Conservation (phyloP, 495 filamentous ascomycete genomes). For the Podospora appendiculata region DNA sequence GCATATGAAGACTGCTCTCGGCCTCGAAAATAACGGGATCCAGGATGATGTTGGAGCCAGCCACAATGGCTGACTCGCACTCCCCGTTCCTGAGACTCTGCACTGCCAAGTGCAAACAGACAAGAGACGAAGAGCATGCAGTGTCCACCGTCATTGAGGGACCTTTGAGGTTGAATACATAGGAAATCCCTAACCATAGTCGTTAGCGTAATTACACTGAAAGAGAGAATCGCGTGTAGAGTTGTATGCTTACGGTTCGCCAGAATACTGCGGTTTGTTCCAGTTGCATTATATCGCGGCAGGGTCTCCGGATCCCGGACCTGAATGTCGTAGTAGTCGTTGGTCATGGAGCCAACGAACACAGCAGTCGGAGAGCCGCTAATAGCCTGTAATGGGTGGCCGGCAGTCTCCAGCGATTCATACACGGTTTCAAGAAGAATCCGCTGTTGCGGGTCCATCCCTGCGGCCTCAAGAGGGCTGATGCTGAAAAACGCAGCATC, state of each 20-base stretch:
- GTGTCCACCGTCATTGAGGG: constrained; percentile 39
- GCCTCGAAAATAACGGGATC: constrained; percentile 28
- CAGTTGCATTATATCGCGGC: constrained; percentile 21
- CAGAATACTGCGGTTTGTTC: constrained; percentile 20
- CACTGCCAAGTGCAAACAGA: constrained; percentile 44
- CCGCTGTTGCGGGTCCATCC: constrained; percentile 17
- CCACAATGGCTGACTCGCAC: constrained; percentile 33
- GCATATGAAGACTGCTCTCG: constrained; percentile 26
- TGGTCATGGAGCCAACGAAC: constrained; percentile 60
- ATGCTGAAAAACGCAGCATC: constrained; percentile 47
- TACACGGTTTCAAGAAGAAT: constrained; percentile 35
- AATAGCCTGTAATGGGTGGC: constrained; percentile 32
- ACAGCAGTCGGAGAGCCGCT: constrained; percentile 17
- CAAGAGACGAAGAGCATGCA: constrained; percentile 47
- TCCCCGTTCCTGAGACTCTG: constrained; percentile 37
- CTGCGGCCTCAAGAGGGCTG: constrained; percentile 34
- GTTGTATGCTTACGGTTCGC: constrained; percentile 26
- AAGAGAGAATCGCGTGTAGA: no score
- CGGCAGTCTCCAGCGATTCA: constrained; percentile 35
- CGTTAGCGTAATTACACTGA: no score
- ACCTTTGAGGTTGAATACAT: constrained; percentile 37
- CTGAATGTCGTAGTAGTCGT: constrained; percentile 54
- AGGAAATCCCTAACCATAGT: constrained; percentile 24
- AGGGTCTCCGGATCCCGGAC: not conserved
- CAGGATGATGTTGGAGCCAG: constrained; percentile 46